Conservation (phyloP, 1,139 yeast genomes). For the Candida frijolesensis region DNA sequence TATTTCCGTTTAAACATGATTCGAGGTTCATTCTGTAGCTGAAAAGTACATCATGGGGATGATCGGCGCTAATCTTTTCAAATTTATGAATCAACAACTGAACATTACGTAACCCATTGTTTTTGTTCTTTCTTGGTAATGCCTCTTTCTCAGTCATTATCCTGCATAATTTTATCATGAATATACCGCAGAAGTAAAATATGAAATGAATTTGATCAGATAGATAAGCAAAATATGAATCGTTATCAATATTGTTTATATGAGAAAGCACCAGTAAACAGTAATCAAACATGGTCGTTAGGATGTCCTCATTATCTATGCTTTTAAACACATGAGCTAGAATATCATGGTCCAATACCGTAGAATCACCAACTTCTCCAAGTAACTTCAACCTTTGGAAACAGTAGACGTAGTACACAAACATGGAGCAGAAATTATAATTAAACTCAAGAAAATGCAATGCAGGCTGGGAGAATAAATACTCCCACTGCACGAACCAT, state of each 20-base stretch:
- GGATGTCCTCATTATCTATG: not conserved
- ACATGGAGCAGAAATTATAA: conserved; percentile 63
- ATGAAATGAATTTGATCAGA: conserved; percentile 69
- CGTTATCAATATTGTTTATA: conserved; percentile 48
- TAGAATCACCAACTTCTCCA: not conserved
- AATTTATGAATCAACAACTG: conserved; percentile 32
- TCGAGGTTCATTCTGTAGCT: conserved; percentile 32
- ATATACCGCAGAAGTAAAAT: conserved; percentile 52
- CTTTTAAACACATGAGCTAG: not conserved
- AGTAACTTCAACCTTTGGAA: conserved; percentile 22
- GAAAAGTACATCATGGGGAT: conserved; percentile 31
- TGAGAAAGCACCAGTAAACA: conserved; percentile 25
- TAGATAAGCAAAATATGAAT: conserved; percentile 65
- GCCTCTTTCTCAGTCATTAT: conserved; percentile 8
- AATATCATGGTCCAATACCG: not conserved
- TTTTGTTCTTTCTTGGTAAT: not conserved
- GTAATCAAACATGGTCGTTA: conserved; percentile 20
- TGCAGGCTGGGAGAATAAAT: conserved; percentile 70
- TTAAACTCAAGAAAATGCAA: conserved; percentile 78
- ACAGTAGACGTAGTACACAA: conserved; percentile 40
- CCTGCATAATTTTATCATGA: conserved; percentile 36
- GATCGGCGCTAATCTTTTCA: conserved; percentile 29
- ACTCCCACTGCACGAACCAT: conserved; percentile 77
- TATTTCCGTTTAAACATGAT: conserved; percentile 14
- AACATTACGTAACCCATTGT: conserved; percentile 17